Evolutionary conservation across 2,329 filamentous ascomycete genomes (phyloP).

Genomic region (Microsporum audouinii): DNA sequence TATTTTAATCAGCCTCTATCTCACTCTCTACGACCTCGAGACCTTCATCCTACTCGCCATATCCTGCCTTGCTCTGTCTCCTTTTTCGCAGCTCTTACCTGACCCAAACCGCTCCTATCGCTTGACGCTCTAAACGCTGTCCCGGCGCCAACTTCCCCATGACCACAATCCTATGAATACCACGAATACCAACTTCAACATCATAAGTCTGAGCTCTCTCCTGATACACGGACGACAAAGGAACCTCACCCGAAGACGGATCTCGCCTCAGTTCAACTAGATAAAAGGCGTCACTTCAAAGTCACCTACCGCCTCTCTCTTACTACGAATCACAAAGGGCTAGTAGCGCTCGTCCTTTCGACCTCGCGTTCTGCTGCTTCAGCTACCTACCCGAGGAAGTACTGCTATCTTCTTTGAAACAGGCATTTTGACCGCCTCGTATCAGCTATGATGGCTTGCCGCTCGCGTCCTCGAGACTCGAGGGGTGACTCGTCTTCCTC

Average conservation of each 20-base stretch:
- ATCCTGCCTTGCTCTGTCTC: neutral
- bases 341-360: too few species aligned
- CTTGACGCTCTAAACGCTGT: neutral
- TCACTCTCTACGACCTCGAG: neutral
- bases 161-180: neutral
- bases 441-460: constrained; percentile 5
- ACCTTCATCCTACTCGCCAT: neutral
- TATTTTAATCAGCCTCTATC: neutral
- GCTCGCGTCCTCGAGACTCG: constrained; percentile 23
- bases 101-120: neutral
- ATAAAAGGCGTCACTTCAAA: too few species aligned
- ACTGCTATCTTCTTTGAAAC: neutral
- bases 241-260: neutral
- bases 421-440: constrained; percentile 30
- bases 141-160: neutral
- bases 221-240: neutral
- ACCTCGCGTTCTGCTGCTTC: neutral
- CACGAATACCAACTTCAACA: neutral
- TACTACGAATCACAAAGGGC: too few species aligned
- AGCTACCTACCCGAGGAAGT: neutral
- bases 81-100: neutral
- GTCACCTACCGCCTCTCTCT: too few species aligned
- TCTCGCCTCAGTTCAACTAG: neutral
- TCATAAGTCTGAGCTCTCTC: neutral
- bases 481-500: constrained; percentile 33